Conservation (phyloP, 2,329 filamentous ascomycete species). For the Pyricularia grisea region DNA sequence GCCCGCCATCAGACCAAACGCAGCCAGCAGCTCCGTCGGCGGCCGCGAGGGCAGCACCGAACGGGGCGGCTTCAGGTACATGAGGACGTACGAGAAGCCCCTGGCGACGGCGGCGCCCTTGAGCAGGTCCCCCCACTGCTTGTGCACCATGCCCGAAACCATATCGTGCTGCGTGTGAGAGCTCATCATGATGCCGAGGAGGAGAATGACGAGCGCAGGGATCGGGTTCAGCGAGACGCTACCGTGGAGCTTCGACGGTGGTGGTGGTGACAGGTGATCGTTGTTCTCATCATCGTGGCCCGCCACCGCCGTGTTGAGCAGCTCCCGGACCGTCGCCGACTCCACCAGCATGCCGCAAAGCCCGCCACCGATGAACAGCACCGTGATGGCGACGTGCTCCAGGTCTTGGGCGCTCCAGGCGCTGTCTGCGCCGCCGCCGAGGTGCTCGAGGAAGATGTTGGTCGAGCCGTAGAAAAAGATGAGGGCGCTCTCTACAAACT, state of each 20-base stretch:
- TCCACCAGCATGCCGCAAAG: constrained; percentile 82
- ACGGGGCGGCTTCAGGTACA: constrained; percentile 71
- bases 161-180: constrained; percentile 78
- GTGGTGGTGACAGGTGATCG: constrained; percentile 22
- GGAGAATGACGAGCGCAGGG: constrained; percentile 74
- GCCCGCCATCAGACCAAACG: constrained; percentile 81
- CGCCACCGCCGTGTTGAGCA: constrained; percentile 43
- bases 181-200: constrained; percentile 91
- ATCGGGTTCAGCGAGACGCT: constrained; percentile 75
- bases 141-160: constrained; percentile 85
- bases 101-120: constrained; percentile 73
- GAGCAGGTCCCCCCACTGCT: constrained; percentile 84
- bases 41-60: constrained; percentile 76
- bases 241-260: constrained; percentile 56
- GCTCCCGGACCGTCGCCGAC: constrained; percentile 56
- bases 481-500: constrained; percentile 81
- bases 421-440: constrained; percentile 45
- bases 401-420: constrained; percentile 72
- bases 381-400: constrained; percentile 85
- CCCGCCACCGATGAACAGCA: constrained; percentile 90
- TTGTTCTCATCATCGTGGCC: constrained; percentile 28
- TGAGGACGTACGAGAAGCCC: constrained; percentile 66
- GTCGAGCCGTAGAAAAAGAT: constrained; percentile 85
- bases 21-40: constrained; percentile 77
- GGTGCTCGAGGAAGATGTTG: constrained; percentile 88